These are phyloP conservation scores for Sanghuangporus baumii DNA, from an alignment of 1,284 basidiomycete genomes.

Conservation along the genomic window DNA sequence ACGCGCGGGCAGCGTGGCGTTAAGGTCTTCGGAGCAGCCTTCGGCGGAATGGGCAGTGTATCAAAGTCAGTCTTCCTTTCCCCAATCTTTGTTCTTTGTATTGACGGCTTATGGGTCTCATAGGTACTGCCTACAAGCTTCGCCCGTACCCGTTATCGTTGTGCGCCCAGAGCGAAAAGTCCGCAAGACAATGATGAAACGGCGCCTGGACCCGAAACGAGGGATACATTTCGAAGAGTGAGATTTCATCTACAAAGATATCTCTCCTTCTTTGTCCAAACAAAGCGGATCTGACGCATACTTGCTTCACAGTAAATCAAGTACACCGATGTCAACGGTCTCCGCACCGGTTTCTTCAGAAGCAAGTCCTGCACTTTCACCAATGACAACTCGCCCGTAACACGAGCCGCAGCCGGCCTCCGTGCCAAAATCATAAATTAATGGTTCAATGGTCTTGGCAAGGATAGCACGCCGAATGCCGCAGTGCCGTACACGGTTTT, in stretches of 20 bases:
- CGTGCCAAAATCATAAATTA: neutral
- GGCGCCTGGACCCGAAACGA: conserved; percentile 79
- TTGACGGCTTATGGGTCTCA: neutral
- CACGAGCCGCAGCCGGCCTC: neutral
- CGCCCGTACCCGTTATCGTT: conserved; percentile 89
- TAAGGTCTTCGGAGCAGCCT: conserved; percentile 50
- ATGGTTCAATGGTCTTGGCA: neutral
- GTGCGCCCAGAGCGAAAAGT: conserved; percentile 86
- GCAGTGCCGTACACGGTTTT: neutral
- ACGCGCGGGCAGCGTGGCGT: conserved; percentile 70
- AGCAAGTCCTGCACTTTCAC: neutral
- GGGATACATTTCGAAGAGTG: conserved; percentile 73
- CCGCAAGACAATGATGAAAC: conserved; percentile 77
- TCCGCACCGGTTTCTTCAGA: neutral
- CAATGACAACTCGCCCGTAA: neutral
- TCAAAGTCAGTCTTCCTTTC: conserved; percentile 40
- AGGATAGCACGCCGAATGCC: neutral
- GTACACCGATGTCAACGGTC: neutral
- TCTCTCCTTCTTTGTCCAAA: neutral
- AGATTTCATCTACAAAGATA: conserved; percentile 17
- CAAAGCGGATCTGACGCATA: neutral
- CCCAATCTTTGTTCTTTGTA: conserved; percentile 8
- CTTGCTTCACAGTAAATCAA: neutral
- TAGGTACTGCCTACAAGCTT: conserved; percentile 83
- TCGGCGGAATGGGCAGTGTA: conserved; percentile 63